phyloP scores from a whole-genome alignment of 768 basidiomycete species.

The Auricularia heimuer region DNA sequence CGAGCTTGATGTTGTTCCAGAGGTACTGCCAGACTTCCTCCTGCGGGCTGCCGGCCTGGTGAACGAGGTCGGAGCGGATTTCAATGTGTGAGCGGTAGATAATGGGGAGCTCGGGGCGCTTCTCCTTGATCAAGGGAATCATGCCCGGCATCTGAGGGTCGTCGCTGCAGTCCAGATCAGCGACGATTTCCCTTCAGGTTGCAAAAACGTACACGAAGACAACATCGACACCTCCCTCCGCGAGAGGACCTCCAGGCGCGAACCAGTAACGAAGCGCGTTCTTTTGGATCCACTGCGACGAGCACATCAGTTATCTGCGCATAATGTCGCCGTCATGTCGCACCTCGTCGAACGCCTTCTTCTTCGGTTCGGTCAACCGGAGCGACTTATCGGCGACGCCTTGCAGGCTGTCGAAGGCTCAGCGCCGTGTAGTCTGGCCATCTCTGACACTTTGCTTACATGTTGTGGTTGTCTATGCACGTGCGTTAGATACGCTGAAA shows the following conservation, averaged over 20 bases:
- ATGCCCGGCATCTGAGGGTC: constrained; percentile 93
- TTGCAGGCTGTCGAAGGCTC: constrained; percentile 40
- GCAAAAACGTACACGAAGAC: constrained; percentile 60
- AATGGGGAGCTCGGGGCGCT: constrained; percentile 77
- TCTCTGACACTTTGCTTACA: constrained; percentile 17
- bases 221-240: constrained; percentile 73
- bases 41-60: constrained; percentile 72
- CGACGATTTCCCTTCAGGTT: constrained; percentile 9
- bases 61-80: constrained; percentile 76
- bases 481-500: constrained; percentile 3
- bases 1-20: constrained; percentile 83
- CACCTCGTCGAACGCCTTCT: constrained; percentile 78
- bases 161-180: constrained; percentile 31
- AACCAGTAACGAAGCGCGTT: constrained; percentile 82
- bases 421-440: constrained; percentile 15
- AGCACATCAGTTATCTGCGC: constrained; percentile 12
- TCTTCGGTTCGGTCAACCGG: constrained; percentile 68
- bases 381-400: constrained; percentile 76
- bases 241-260: constrained; percentile 73
- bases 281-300: constrained; percentile 25
- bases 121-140: constrained; percentile 83
- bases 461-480: constrained; percentile 75
- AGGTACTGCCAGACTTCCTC: constrained; percentile 92
- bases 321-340: constrained; percentile 45
- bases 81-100: constrained; percentile 95